Percentiles rank a stretch among this genome's conserved stretches.
These are phyloP conservation scores for Nicotiana rustica DNA, from an alignment of 305 asterid species.

Conservation along the genomic window DNA sequence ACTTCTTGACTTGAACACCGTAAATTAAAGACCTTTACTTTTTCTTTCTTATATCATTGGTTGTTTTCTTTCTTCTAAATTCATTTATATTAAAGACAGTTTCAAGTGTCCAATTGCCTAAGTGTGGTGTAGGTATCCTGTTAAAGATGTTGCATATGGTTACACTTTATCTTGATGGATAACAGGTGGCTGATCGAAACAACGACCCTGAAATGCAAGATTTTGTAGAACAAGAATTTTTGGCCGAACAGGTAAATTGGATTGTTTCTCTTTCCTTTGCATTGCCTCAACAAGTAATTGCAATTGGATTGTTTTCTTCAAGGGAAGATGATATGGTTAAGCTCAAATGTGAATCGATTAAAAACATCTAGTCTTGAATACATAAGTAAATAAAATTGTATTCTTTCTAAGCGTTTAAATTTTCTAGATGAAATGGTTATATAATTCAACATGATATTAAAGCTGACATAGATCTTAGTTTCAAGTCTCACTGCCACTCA, in stretches of 20 bases:
- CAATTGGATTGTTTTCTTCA: no score
- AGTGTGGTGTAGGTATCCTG: not conserved
- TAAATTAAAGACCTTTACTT: slow-evolving; percentile 41
- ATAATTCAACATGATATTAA: no score
- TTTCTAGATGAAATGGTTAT: no score
- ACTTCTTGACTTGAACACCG: slow-evolving; percentile 66
- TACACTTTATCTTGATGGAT: not conserved
- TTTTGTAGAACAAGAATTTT: slow-evolving; percentile 76
- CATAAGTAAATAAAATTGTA: no score
- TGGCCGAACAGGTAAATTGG: slow-evolving; percentile 73
- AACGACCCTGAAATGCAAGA: slow-evolving; percentile 77
- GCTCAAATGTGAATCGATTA: no score
- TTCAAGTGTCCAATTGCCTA: slow-evolving; percentile 1
- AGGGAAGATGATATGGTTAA: no score
- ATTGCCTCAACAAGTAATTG: no score
- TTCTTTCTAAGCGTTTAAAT: no score
- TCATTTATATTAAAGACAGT: not conserved
- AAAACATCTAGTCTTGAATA: no score
- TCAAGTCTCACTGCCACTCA: no score
- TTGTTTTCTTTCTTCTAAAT: not conserved
- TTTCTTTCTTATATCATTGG: not conserved
- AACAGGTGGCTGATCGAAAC: slow-evolving; percentile 69
- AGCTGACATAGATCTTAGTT: no score
- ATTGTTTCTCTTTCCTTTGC: no score
- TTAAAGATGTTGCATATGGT: not conserved